Conservation (phyloP, 495 filamentous ascomycete species). For the Friedmanniomyces simplex region DNA sequence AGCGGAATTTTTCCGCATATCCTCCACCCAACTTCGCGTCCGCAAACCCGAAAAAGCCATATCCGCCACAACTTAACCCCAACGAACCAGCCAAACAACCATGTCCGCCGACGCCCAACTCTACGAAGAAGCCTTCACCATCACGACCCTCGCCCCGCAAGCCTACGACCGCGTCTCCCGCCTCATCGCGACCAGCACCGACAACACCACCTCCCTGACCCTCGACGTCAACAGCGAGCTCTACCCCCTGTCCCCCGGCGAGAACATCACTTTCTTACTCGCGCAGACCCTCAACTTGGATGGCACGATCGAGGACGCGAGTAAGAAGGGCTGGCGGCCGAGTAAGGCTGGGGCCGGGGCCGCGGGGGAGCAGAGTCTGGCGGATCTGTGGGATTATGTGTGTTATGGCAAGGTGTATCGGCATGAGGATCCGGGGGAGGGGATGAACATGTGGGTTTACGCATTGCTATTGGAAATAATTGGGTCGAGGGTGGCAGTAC, state of each 20-base stretch:
- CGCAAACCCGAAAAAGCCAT: background rate
- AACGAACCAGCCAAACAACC: background rate
- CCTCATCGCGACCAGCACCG: constrained; percentile 57
- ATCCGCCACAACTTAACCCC: background rate
- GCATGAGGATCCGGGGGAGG: constrained; percentile 76
- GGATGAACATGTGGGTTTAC: constrained; percentile 67
- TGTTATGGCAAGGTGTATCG: constrained; percentile 97
- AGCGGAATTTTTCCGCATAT: too few relatives aligned
- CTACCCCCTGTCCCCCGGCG: constrained; percentile 62
- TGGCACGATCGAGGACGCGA: constrained; percentile 56
- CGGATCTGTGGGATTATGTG: constrained; percentile 93
- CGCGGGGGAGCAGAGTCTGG: constrained; percentile 62
- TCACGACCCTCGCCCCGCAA: constrained; percentile 61
- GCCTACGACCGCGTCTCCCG: constrained; percentile 96
- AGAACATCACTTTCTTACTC: constrained; percentile 65
- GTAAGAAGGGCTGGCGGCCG: constrained; percentile 36
- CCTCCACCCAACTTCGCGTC: too few relatives aligned
- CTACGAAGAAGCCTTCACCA: constrained; percentile 83
- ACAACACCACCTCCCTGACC: constrained; percentile 60
- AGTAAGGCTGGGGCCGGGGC: constrained; percentile 69
- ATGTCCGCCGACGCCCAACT: constrained; percentile 58
- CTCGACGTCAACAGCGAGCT: constrained; percentile 94
- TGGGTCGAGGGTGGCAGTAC: background rate
- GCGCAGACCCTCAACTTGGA: constrained; percentile 78
- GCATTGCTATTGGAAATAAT: too few relatives aligned